Conservation (phyloP, 176 grass and related monocot genomes). For the Oryza glumipatula region DNA sequence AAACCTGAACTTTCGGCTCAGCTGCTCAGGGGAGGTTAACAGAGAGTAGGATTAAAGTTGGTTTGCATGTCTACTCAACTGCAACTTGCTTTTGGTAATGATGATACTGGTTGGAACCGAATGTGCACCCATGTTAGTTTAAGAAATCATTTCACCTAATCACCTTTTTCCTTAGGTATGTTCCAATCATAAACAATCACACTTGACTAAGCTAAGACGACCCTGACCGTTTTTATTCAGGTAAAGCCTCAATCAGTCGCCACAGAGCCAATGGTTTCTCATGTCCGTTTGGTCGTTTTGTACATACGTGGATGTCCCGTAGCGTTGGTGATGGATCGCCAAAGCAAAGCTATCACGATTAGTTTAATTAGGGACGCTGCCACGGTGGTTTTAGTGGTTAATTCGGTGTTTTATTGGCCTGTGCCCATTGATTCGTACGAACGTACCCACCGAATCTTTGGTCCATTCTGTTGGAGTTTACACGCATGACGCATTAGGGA, state of each 20-base stretch:
- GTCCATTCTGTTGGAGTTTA: constrained; percentile 14
- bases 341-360: neutral
- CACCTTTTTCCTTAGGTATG: neutral
- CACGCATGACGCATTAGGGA: constrained; percentile 2
- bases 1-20: neutral
- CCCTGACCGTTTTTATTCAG: neutral
- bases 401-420: neutral
- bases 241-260: constrained; percentile 15
- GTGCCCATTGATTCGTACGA: neutral
- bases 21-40: neutral
- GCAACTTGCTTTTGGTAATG: neutral
- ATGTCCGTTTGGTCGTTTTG: neutral
- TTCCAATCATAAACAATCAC: neutral
- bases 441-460: constrained; percentile 20
- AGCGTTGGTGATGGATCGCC: neutral
- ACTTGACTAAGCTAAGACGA: neutral
- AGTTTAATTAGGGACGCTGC: neutral
- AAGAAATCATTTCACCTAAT: neutral
- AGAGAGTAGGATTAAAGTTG: too few relatives aligned
- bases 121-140: neutral
- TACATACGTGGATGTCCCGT: neutral
- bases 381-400: neutral
- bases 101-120: neutral
- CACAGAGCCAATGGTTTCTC: constrained; percentile 10
- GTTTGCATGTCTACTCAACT: neutral